phyloP scores from a whole-genome alignment of 176 grass and related monocot species.

The Oryza officinalis region DNA sequence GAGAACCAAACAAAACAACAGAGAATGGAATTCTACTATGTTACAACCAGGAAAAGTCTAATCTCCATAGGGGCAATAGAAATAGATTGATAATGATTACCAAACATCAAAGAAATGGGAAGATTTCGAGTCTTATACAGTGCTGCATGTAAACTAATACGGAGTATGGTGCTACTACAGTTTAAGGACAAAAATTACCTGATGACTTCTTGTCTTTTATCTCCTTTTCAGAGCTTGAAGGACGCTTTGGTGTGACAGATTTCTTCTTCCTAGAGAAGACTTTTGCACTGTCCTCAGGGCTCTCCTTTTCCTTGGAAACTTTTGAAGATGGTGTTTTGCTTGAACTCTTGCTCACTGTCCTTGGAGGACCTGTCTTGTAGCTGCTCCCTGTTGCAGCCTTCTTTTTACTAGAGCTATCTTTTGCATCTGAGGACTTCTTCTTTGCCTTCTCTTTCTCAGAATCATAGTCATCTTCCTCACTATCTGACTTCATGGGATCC shows the following conservation, averaged over 20 bases:
- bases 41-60: conserved; percentile 12
- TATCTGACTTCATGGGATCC: conserved; percentile 49
- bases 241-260: conserved; percentile 30
- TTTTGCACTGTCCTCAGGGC: conserved; percentile 56
- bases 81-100: not conserved
- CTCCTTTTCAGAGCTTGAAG: conserved; percentile 45
- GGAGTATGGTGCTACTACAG: not conserved
- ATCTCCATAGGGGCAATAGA: not conserved
- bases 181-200: conserved; percentile 50
- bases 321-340: conserved; percentile 53
- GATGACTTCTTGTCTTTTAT: conserved; percentile 67
- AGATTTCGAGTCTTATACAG: not conserved
- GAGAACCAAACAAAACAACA: not conserved
- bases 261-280: conserved; percentile 96
- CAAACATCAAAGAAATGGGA: conserved; percentile 9
- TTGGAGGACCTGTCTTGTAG: conserved; percentile 40
- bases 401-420: conserved; percentile 52
- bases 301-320: conserved; percentile 48
- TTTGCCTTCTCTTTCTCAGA: conserved; percentile 43
- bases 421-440: conserved; percentile 57
- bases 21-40: not conserved
- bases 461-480: conserved; percentile 59
- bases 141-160: conserved; percentile 12
- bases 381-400: conserved; percentile 36
- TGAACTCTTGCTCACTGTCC: conserved; percentile 45